A percentile compares a stretch with the other conserved stretches of the same genome.
phyloP scores from a whole-genome alignment of 352 stramenopile species.

The Globisporangium spinosum region DNA sequence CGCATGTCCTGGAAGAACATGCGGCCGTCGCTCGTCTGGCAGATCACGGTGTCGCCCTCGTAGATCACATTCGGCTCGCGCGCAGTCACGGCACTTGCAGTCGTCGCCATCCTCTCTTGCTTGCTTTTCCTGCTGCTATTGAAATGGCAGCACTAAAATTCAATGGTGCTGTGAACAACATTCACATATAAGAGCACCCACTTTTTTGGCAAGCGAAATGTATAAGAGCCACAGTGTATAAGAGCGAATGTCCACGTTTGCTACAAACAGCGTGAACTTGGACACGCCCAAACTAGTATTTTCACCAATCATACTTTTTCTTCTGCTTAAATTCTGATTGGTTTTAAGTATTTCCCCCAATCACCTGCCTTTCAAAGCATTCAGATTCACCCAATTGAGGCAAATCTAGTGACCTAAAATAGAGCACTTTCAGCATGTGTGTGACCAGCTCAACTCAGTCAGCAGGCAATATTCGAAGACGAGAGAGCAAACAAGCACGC shows the following conservation, averaged over 20 bases:
- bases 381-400: background rate
- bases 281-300: no score
- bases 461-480: constrained; percentile 5
- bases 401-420: background rate
- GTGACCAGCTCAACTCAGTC: background rate
- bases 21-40: constrained; percentile 77
- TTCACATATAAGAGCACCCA: background rate
- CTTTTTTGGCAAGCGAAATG: background rate
- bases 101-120: constrained; percentile 3
- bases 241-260: background rate
- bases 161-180: background rate
- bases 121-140: background rate
- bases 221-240: background rate
- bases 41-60: constrained; percentile 85
- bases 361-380: background rate
- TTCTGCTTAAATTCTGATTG: background rate
- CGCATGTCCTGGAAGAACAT: constrained; percentile 83
- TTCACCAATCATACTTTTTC: background rate
- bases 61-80: constrained; percentile 75
- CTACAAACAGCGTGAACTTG: background rate
- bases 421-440: background rate
- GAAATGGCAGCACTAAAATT: background rate
- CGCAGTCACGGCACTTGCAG: constrained; percentile 1
- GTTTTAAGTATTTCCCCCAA: background rate
- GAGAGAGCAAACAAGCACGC: background rate